Conservation (phyloP, 371 early-diverging fungal genomes). For the Rhizomucor pusillus region DNA sequence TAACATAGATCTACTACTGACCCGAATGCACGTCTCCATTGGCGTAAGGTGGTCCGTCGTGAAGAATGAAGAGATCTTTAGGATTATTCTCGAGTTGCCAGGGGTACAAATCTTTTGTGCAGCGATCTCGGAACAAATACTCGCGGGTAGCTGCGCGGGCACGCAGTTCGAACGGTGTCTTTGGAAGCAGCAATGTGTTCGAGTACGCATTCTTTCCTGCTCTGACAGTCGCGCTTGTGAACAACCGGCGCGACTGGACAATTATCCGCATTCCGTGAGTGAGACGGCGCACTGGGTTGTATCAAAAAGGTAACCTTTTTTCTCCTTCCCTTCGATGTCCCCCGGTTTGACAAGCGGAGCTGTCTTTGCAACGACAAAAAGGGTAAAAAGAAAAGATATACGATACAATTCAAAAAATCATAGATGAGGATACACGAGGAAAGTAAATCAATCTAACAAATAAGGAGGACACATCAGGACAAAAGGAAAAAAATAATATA, state of each 20-base stretch:
- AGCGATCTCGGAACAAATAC: constrained; percentile 58
- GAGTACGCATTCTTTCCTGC: constrained; percentile 47
- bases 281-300: too few relatives aligned
- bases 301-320: too few relatives aligned
- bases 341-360: too few relatives aligned
- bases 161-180: constrained; percentile 71
- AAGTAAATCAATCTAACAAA: constrained; percentile 2
- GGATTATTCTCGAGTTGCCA: constrained; percentile 76
- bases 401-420: too few relatives aligned
- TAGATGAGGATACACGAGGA: not conserved
- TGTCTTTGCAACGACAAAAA: too few relatives aligned
- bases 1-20: too few relatives aligned
- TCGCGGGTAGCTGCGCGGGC: constrained; percentile 68
- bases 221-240: too few relatives aligned
- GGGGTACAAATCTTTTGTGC: constrained; percentile 66
- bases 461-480: not conserved
- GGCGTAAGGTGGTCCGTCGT: constrained; percentile 98
- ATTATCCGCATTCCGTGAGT: too few relatives aligned
- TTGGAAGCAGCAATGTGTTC: constrained; percentile 69
- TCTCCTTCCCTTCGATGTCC: too few relatives aligned
- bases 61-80: constrained; percentile 74
- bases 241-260: too few relatives aligned
- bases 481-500: not conserved
- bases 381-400: too few relatives aligned
- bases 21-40: constrained; percentile 92